Evolutionary conservation across 2,329 filamentous ascomycete genomes (phyloP).

Genomic region (Rutstroemia sp.): DNA sequence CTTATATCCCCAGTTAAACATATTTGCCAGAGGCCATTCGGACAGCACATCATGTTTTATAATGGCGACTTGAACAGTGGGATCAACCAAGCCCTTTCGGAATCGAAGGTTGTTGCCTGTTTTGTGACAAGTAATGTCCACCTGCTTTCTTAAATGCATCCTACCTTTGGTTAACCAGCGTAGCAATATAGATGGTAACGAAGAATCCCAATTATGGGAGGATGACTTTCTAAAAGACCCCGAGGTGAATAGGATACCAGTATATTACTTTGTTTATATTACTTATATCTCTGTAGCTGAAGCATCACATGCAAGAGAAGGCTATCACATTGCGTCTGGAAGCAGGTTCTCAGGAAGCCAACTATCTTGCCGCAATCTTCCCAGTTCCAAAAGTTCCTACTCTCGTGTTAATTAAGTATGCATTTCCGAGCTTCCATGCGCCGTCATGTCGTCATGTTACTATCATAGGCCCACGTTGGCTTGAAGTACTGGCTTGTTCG

Average conservation of each 20-base stretch:
- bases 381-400: conserved; percentile 73
- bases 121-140: conserved; percentile 64
- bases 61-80: conserved; percentile 72
- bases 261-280: not conserved
- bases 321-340: conserved; percentile 64
- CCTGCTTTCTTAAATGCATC: not conserved
- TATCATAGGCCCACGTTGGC: not conserved
- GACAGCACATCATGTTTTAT: conserved; percentile 61
- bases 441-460: too few species aligned
- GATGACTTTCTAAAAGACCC: conserved; percentile 54
- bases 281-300: conserved; percentile 37
- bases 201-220: conserved; percentile 68
- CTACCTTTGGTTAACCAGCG: too few species aligned
- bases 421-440: not conserved
- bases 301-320: conserved; percentile 48
- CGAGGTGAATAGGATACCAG: conserved; percentile 36
- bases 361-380: conserved; percentile 75
- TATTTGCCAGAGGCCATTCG: not conserved
- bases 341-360: conserved; percentile 71
- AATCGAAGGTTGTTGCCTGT: conserved; percentile 73
- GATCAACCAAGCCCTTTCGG: conserved; percentile 65
- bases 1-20: too few species aligned
- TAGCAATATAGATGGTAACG: conserved; percentile 50
- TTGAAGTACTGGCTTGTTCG: not conserved
- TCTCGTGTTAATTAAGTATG: conserved; percentile 68